Evolutionary conservation across 2,329 filamentous ascomycete genomes (phyloP).

Genomic region (Claviceps spartinae): DNA sequence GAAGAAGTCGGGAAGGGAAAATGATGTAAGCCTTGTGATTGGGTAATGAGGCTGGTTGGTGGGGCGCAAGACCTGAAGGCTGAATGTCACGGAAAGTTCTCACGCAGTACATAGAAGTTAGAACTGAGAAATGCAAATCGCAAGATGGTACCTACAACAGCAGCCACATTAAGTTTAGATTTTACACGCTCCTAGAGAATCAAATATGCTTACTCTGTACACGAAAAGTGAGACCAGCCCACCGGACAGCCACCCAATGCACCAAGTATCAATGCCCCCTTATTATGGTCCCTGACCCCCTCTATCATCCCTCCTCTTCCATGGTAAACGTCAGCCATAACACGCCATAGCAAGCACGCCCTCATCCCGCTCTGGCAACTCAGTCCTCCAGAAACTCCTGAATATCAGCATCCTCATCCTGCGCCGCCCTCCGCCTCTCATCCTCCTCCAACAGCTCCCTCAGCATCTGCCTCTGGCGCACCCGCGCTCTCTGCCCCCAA

Average conservation of each 20-base stretch:
- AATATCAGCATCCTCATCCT: constrained; percentile 63
- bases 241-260: not conserved
- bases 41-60: not conserved
- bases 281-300: too few relatives aligned
- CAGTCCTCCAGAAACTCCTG: constrained; percentile 51
- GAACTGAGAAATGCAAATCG: too few relatives aligned
- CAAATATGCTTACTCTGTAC: not conserved
- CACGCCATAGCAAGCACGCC: not conserved
- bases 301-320: not conserved
- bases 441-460: constrained; percentile 53
- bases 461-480: constrained; percentile 53
- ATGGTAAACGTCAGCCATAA: not conserved
- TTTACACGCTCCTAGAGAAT: not conserved
- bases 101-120: too few relatives aligned
- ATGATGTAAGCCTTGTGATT: not conserved
- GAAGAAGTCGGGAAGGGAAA: not conserved
- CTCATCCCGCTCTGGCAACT: not conserved
- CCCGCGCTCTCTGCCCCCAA: constrained; percentile 60
- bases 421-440: constrained; percentile 43
- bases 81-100: too few relatives aligned
- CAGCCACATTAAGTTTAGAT: not conserved
- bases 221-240: not conserved
- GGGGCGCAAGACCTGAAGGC: not conserved
- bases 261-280: not conserved
- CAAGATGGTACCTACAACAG: not conserved